phyloP scores from a whole-genome alignment of 208 protist genomes.

The Wallacemonas sp. region DNA sequence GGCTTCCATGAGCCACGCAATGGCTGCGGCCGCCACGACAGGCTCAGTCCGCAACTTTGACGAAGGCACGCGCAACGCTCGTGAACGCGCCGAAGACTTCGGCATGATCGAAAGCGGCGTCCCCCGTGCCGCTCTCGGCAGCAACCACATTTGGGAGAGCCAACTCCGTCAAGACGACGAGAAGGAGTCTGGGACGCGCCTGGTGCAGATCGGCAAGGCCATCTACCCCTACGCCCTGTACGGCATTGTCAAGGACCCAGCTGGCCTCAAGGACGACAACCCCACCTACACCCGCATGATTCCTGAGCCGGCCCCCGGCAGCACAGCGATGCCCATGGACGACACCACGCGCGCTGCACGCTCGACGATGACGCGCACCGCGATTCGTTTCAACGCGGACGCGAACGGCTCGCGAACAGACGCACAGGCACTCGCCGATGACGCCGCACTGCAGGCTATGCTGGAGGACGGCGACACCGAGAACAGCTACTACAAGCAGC shows the following conservation, averaged over 20 bases:
- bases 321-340: background rate
- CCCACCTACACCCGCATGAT: slow-evolving; percentile 57
- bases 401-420: background rate
- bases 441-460: background rate
- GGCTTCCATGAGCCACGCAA: too few relatives aligned
- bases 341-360: background rate
- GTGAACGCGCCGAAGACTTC: slow-evolving; percentile 58
- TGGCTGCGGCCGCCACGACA: background rate
- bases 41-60: slow-evolving; percentile 32
- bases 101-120: slow-evolving; percentile 43
- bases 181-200: slow-evolving; percentile 33
- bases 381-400: background rate
- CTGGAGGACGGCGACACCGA: slow-evolving; percentile 17
- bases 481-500: slow-evolving; percentile 51
- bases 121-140: slow-evolving; percentile 24
- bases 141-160: slow-evolving; percentile 57
- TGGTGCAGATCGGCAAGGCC: slow-evolving; percentile 61
- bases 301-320: slow-evolving; percentile 6
- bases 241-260: slow-evolving; percentile 43
- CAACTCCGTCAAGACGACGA: slow-evolving; percentile 42
- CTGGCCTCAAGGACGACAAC: slow-evolving; percentile 36
- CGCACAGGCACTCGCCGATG: background rate
- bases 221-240: slow-evolving; percentile 76
- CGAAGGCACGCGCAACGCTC: slow-evolving; percentile 28
- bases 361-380: background rate